A percentile compares a stretch with the other conserved stretches of the same genome.
These are phyloP conservation scores for Ceratocystis ficicola DNA, from an alignment of 2,329 filamentous ascomycete species.

Conservation along the genomic window DNA sequence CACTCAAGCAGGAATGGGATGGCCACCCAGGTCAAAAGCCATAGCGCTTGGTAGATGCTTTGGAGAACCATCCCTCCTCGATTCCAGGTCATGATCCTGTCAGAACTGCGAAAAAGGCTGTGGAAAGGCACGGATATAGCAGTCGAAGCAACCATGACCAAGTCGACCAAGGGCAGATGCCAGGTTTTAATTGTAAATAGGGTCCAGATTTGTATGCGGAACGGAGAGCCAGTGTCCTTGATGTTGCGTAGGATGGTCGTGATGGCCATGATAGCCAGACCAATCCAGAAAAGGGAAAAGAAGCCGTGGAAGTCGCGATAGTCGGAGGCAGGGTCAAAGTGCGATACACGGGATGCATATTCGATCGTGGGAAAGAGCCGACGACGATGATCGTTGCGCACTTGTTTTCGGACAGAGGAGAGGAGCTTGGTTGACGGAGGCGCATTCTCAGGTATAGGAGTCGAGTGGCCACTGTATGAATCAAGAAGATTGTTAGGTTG, in stretches of 20 bases:
- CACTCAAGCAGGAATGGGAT: slow-evolving; percentile 77
- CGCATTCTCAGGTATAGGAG: slow-evolving; percentile 75
- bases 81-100: slow-evolving; percentile 55
- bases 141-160: slow-evolving; percentile 71
- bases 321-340: slow-evolving; percentile 86
- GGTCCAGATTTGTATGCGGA: slow-evolving; percentile 77
- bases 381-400: slow-evolving; percentile 65
- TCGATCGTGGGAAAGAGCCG: slow-evolving; percentile 89
- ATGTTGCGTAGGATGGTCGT: slow-evolving; percentile 88
- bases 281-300: slow-evolving; percentile 97
- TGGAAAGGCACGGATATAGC: slow-evolving; percentile 63
- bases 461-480: slow-evolving; percentile 57
- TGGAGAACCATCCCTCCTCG: slow-evolving; percentile 69
- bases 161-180: slow-evolving; percentile 72
- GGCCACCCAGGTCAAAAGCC: slow-evolving; percentile 72
- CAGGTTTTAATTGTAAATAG: slow-evolving; percentile 81
- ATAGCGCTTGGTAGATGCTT: slow-evolving; percentile 64
- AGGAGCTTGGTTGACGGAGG: slow-evolving; percentile 84
- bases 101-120: slow-evolving; percentile 45
- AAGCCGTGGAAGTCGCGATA: slow-evolving; percentile 94
- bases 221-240: slow-evolving; percentile 80
- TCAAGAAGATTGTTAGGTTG: background rate
- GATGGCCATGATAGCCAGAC: slow-evolving; percentile 89
- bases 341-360: slow-evolving; percentile 79
- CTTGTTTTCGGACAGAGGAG: slow-evolving; percentile 71